phyloP scores from a whole-genome alignment of 2,329 filamentous ascomycete genomes.

The Dissoconium aciculare region DNA sequence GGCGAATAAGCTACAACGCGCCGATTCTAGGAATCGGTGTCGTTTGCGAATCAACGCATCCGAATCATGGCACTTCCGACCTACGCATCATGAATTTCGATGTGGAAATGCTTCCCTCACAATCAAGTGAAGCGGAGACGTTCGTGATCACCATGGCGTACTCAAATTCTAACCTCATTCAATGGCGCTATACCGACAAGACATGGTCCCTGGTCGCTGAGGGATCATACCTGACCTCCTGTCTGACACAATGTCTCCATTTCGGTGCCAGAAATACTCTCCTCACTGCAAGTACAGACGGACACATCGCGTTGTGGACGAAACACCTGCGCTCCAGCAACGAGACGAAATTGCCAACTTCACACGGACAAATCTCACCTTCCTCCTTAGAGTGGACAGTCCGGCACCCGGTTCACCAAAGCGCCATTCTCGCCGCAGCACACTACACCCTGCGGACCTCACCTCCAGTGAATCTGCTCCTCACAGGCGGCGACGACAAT shows the following conservation, averaged over 20 bases:
- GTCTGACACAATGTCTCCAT: constrained; percentile 49
- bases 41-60: constrained; percentile 37
- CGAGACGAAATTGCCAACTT: not conserved
- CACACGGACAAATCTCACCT: constrained; percentile 1
- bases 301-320: constrained; percentile 47
- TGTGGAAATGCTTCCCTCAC: constrained; percentile 24
- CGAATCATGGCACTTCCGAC: constrained; percentile 43
- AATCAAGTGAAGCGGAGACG: constrained; percentile 6
- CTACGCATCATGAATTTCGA: constrained; percentile 73
- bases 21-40: constrained; percentile 38
- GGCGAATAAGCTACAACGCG: constrained; percentile 45
- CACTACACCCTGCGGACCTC: constrained; percentile 19
- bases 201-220: constrained; percentile 24
- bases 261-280: constrained; percentile 26
- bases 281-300: constrained; percentile 68
- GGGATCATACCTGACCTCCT: constrained; percentile 39
- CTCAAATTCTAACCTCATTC: constrained; percentile 68
- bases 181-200: constrained; percentile 19
- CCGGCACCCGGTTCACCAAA: constrained; percentile 54
- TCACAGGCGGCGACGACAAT: constrained; percentile 82
- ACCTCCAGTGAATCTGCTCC: constrained; percentile 34
- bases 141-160: constrained; percentile 58
- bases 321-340: constrained; percentile 46
- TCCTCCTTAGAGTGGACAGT: constrained; percentile 21
- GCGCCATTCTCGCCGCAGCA: constrained; percentile 51